A percentile compares a stretch with the other conserved stretches of the same genome.
Conservation (phyloP, 2,329 filamentous ascomycete species). For the Gremmenia infestans region DNA sequence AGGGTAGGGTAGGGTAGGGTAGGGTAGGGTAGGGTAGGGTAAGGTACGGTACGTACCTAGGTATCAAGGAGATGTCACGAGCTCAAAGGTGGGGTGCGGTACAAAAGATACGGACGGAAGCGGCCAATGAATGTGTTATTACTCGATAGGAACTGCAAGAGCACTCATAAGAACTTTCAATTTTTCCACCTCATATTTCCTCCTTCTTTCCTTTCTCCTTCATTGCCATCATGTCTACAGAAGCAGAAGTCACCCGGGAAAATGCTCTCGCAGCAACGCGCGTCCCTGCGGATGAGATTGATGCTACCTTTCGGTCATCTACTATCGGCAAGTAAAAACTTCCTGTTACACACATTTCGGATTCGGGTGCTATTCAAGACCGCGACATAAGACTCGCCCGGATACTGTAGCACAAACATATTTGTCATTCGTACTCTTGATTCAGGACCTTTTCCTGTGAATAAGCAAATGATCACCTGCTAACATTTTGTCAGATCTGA, state of each 20-base stretch:
- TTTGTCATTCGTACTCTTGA: neutral
- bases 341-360: neutral
- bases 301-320: slow-evolving; percentile 55
- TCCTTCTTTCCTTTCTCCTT: neutral
- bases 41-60: neutral
- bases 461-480: neutral
- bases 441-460: neutral
- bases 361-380: too few species aligned
- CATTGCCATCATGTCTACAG: slow-evolving; percentile 25
- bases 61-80: neutral
- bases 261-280: slow-evolving; percentile 42
- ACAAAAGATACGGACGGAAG: slow-evolving; percentile 12
- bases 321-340: slow-evolving; percentile 49
- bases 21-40: too few species aligned
- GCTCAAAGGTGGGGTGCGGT: slow-evolving; percentile 19
- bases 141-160: slow-evolving; percentile 24
- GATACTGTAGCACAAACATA: neutral
- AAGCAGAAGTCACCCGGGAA: slow-evolving; percentile 52
- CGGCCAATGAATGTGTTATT: slow-evolving; percentile 16
- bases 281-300: slow-evolving; percentile 51
- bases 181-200: neutral
- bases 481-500: slow-evolving; percentile 45
- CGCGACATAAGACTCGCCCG: too few species aligned
- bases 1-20: too few species aligned
- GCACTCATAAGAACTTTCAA: neutral